Conservation (phyloP, 768 basidiomycete species). For the Lactarius tabidus region DNA sequence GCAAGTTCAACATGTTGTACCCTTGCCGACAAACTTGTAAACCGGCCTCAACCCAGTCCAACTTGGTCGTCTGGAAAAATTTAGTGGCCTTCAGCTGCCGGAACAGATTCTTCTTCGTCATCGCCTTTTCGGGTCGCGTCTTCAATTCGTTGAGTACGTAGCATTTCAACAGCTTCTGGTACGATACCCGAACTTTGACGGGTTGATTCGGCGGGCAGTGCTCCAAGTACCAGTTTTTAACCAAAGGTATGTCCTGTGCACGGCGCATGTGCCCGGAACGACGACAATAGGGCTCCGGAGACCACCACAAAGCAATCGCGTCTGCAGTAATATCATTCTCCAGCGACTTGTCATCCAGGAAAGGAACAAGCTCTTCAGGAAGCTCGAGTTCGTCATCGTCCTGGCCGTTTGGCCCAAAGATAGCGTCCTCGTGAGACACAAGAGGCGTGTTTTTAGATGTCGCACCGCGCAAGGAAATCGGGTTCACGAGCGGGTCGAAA, state of each 20-base stretch:
- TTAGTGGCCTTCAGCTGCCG: conserved; percentile 96
- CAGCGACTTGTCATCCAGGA: conserved; percentile 71
- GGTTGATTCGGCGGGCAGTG: conserved; percentile 96
- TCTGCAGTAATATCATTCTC: conserved; percentile 93
- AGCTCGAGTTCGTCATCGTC: conserved; percentile 89
- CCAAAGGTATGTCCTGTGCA: conserved; percentile 91
- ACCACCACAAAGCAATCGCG: conserved; percentile 98
- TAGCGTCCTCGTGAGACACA: conserved; percentile 84
- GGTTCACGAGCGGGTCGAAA: conserved; percentile 98
- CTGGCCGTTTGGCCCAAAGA: conserved; percentile 83
- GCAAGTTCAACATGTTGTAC: conserved; percentile 98
- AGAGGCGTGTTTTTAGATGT: conserved; percentile 78
- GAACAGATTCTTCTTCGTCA: conserved; percentile 98
- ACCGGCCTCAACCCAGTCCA: conserved; percentile 99
- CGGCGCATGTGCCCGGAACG: conserved; percentile 90
- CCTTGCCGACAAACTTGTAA: conserved; percentile 98
- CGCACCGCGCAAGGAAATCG: conserved; percentile 87
- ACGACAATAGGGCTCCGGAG: conserved; percentile 91
- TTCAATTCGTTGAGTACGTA: conserved; percentile 94
- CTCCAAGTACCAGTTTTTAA: conserved; percentile 98
- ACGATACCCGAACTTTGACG: conserved; percentile 98
- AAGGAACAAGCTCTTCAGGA: conserved; percentile 71
- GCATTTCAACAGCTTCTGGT: conserved; percentile 95
- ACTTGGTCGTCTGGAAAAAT: conserved; percentile 96
- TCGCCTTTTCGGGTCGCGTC: conserved; percentile 86